Conservation (phyloP, 495 filamentous ascomycete genomes). For the Trypethelium eluteriae region DNA sequence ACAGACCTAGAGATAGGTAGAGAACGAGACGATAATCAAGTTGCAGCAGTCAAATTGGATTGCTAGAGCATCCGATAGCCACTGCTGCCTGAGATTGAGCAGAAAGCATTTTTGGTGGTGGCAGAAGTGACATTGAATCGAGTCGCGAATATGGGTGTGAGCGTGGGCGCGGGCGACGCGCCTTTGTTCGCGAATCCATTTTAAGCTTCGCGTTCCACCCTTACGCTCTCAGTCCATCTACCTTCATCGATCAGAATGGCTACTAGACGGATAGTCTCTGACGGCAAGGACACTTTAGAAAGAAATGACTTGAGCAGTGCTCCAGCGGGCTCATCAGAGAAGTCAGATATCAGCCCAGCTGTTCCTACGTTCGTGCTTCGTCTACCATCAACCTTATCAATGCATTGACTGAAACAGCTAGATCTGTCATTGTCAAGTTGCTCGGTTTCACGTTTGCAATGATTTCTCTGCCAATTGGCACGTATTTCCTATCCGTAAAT, state of each 20-base stretch:
- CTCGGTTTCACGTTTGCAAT: slow-evolving; percentile 86
- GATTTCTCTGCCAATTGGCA: slow-evolving; percentile 73
- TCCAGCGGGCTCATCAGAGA: slow-evolving; percentile 15
- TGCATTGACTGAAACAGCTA: slow-evolving; percentile 35
- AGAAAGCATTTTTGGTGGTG: neutral
- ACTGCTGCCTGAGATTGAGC: neutral
- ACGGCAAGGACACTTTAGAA: slow-evolving; percentile 29
- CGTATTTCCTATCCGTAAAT: slow-evolving; percentile 76
- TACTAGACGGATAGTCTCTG: slow-evolving; percentile 22
- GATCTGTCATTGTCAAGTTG: slow-evolving; percentile 81
- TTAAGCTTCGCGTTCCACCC: neutral
- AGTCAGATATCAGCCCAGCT: slow-evolving; percentile 35
- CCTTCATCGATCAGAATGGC: slow-evolving; percentile 14
- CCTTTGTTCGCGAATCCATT: neutral
- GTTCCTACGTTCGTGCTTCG: slow-evolving; percentile 33
- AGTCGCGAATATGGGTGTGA: neutral
- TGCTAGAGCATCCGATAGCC: neutral
- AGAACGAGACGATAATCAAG: neutral
- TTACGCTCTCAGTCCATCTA: too few species aligned
- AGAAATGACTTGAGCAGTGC: slow-evolving; percentile 19
- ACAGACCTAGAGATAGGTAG: neutral
- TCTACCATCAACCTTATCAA: slow-evolving; percentile 7
- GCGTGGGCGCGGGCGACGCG: neutral
- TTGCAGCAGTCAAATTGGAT: neutral
- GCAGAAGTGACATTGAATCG: neutral